phyloP scores from a whole-genome alignment of 208 protist species.

The Crithidia sp. region DNA sequence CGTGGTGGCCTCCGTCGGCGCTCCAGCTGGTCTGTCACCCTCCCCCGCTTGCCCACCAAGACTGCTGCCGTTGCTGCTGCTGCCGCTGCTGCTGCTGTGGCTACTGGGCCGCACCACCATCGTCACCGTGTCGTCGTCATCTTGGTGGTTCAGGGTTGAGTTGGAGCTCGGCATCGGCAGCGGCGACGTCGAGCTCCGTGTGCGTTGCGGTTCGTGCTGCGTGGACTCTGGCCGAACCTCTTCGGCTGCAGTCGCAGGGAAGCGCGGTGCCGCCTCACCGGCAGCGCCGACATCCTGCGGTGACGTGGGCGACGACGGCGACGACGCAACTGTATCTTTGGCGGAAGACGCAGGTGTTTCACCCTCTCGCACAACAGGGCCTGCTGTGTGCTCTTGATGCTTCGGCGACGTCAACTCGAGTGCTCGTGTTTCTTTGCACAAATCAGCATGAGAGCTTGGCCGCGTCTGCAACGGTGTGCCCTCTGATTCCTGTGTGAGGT shows the following conservation, averaged over 20 bases:
- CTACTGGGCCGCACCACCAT: constrained; percentile 13
- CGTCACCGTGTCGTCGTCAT: constrained; percentile 14
- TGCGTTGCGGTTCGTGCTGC: not conserved
- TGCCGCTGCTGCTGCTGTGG: constrained; percentile 9
- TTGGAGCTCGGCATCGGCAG: constrained; percentile 11
- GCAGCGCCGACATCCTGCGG: not conserved
- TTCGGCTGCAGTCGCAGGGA: not conserved
- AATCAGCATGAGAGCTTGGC: no score
- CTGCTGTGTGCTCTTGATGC: not conserved
- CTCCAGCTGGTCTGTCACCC: no score
- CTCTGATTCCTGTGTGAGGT: no score
- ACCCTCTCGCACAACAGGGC: no score
- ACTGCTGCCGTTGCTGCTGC: not conserved
- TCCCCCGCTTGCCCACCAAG: no score
- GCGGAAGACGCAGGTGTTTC: not conserved
- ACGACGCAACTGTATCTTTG: not conserved
- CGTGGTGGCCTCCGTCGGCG: no score
- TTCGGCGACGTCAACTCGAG: not conserved
- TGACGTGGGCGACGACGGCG: not conserved
- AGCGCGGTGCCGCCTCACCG: not conserved
- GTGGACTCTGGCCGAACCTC: no score
- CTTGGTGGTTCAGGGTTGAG: constrained; percentile 2
- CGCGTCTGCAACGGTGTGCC: no score
- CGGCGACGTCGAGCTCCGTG: not conserved
- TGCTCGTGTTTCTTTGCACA: not conserved